A percentile compares a stretch with the other conserved stretches of the same genome.
Evolutionary conservation across 2,329 filamentous ascomycete genomes (phyloP).

Genomic region (Epichloe gansuensis): DNA sequence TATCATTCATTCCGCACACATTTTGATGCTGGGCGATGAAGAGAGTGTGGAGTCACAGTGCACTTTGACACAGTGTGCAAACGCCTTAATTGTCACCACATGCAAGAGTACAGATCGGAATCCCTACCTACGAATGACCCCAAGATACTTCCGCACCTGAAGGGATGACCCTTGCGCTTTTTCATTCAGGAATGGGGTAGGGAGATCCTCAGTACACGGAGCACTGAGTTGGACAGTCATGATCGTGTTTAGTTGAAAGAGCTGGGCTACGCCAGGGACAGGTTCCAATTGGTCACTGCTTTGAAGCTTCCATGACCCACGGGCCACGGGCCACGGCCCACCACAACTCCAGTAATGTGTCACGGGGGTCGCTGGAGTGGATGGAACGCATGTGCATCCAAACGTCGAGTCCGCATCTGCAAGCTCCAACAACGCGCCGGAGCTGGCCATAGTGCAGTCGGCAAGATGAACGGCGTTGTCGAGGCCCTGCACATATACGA

Average conservation of each 20-base stretch:
- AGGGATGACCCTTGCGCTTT: too few relatives aligned
- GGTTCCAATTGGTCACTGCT: too few relatives aligned
- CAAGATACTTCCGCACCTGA: too few relatives aligned
- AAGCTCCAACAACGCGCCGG: background rate
- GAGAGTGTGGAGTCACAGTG: background rate
- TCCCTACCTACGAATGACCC: too few relatives aligned
- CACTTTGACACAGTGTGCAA: background rate
- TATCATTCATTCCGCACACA: too few relatives aligned
- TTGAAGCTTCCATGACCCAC: background rate
- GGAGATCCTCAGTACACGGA: too few relatives aligned
- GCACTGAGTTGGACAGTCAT: too few relatives aligned
- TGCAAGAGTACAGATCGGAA: too few relatives aligned
- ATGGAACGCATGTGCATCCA: background rate
- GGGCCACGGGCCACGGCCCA: background rate
- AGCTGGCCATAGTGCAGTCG: conserved; percentile 7
- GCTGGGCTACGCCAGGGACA: too few relatives aligned
- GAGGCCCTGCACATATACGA: conserved; percentile 96
- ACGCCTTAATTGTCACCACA: background rate
- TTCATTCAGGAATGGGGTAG: too few relatives aligned
- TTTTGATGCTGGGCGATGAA: background rate
- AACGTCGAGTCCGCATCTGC: background rate
- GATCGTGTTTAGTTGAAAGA: too few relatives aligned
- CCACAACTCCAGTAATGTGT: background rate
- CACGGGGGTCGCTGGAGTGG: too few relatives aligned
- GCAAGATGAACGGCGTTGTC: conserved; percentile 71